Percentiles rank a stretch among this genome's conserved stretches.
Conservation (phyloP, 1,284 basidiomycete genomes). For the Hemileia vastatrix region DNA sequence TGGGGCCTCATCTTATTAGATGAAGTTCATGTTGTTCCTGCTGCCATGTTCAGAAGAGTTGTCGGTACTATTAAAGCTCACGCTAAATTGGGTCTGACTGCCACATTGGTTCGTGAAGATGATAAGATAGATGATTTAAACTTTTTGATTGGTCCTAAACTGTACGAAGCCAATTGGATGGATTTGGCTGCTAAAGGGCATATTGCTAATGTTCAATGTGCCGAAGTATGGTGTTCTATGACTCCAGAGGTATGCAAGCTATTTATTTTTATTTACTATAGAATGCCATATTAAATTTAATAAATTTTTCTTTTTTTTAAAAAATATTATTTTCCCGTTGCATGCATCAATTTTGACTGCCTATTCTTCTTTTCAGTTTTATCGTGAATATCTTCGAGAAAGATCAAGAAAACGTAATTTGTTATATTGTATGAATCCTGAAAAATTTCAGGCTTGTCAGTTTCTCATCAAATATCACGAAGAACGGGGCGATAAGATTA, state of each 20-base stretch:
- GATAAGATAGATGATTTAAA: conserved; percentile 98
- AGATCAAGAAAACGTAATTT: conserved; percentile 88
- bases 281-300: too few relatives aligned
- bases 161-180: conserved; percentile 99
- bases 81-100: conserved; percentile 87
- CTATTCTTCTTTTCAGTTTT: conserved; percentile 52
- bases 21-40: conserved; percentile 94
- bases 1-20: conserved; percentile 94
- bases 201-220: conserved; percentile 98
- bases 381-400: conserved; percentile 90
- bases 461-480: conserved; percentile 99
- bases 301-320: too few relatives aligned
- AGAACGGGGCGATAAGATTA: conserved; percentile 95
- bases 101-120: conserved; percentile 95
- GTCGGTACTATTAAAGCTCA: conserved; percentile 96
- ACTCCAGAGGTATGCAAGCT: conserved; percentile 62
- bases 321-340: background rate
- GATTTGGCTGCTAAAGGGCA: conserved; percentile 98
- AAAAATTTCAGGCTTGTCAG: conserved; percentile 98
- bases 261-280: too few relatives aligned
- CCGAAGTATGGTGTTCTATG: conserved; percentile 99
- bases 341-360: background rate
- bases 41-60: conserved; percentile 89
- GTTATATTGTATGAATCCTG: conserved; percentile 98
- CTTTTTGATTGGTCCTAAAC: conserved; percentile 97